A percentile compares a stretch with the other conserved stretches of the same genome.
Conservation (phyloP, 768 basidiomycete genomes). For the Agaricus subrufescens region DNA sequence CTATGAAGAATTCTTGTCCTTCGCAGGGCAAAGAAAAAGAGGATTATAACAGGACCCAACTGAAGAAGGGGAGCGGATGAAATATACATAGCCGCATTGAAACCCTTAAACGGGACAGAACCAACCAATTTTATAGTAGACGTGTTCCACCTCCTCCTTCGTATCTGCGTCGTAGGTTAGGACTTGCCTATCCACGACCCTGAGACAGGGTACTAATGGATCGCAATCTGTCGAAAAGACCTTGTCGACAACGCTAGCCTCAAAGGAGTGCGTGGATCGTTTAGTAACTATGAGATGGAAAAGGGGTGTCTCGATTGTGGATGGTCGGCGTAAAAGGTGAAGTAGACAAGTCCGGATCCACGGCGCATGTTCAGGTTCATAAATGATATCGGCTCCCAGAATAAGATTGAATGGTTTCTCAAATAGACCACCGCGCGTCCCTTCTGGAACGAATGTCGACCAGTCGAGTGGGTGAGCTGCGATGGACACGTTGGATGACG, state of each 20-base stretch:
- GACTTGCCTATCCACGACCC: conserved; percentile 33
- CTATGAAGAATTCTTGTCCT: no score
- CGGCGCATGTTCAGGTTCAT: conserved; percentile 62
- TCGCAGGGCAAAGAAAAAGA: no score
- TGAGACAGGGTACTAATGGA: background rate
- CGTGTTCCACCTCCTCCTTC: conserved; percentile 59
- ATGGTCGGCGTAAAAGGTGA: conserved; percentile 37
- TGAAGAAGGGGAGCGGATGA: no score
- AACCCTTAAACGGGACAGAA: no score
- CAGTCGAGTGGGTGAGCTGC: conserved; percentile 53
- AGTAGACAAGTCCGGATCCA: conserved; percentile 67
- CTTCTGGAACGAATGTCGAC: conserved; percentile 30
- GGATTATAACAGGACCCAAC: no score
- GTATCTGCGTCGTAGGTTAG: conserved; percentile 50
- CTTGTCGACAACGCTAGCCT: conserved; percentile 54
- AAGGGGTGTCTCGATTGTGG: conserved; percentile 9
- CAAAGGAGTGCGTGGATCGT: conserved; percentile 55
- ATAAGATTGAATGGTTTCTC: conserved; percentile 58
- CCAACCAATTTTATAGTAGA: conserved; percentile 75
- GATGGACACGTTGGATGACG: conserved; percentile 1
- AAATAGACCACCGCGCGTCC: conserved; percentile 17
- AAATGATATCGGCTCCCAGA: conserved; percentile 81
- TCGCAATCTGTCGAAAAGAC: conserved; percentile 34
- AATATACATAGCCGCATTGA: no score
- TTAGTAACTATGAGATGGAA: conserved; percentile 82